Conservation (phyloP, 2,329 filamentous ascomycete genomes). For the Teratosphaeria gauchensis region DNA sequence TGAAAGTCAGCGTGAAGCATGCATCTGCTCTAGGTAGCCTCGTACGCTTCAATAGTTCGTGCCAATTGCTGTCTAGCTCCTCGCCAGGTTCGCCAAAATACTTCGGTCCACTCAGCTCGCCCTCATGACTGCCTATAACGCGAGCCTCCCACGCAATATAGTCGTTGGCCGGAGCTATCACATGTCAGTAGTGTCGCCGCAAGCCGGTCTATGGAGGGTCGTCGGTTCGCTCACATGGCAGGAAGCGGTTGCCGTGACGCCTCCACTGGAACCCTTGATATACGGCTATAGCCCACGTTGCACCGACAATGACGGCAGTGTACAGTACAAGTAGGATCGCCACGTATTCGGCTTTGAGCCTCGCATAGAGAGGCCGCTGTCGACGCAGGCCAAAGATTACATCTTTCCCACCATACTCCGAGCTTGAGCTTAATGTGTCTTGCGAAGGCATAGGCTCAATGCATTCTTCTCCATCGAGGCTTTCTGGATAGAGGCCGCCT, state of each 20-base stretch:
- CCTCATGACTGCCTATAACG: neutral
- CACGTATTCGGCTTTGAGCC: neutral
- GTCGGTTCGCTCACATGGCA: neutral
- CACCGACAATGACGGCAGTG: neutral
- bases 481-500: no score
- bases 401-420: neutral
- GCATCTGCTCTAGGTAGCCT: neutral
- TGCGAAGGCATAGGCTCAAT: neutral
- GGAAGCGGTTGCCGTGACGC: neutral
- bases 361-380: neutral
- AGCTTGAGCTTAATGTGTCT: neutral
- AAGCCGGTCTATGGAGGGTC: no score
- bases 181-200: neutral
- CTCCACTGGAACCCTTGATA: neutral
- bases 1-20: neutral
- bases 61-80: neutral
- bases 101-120: neutral
- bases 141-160: neutral
- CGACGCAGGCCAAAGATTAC: neutral
- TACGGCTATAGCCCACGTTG: neutral
- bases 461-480: neutral
- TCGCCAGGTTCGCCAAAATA: neutral
- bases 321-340: neutral
- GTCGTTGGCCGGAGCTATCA: neutral
- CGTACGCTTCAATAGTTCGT: neutral